Conservation (phyloP, 2,329 filamentous ascomycete genomes). For the Trematosphaeria pertusa region DNA sequence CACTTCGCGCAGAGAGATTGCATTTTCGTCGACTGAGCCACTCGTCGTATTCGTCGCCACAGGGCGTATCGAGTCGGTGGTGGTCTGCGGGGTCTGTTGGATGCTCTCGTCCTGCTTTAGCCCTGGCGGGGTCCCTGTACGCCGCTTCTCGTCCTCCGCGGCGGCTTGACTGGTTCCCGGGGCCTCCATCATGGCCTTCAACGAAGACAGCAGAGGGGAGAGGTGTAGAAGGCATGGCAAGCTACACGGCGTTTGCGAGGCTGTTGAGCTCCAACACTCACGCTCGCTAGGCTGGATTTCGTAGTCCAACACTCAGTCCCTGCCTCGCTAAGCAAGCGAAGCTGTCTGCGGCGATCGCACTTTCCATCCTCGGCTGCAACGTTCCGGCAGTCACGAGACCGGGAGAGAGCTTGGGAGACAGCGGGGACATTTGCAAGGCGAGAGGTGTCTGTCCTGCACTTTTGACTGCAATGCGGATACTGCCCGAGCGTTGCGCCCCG, state of each 20-base stretch:
- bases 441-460: not conserved
- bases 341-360: not conserved
- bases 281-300: not conserved
- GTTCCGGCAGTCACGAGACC: not conserved
- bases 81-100: slow-evolving; percentile 13
- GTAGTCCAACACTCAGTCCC: not conserved
- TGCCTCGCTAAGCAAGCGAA: slow-evolving; percentile 21
- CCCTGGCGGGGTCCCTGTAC: slow-evolving; percentile 6
- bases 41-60: slow-evolving; percentile 23
- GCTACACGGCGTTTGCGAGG: too few relatives aligned
- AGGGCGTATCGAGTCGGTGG: slow-evolving; percentile 16
- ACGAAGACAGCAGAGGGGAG: not conserved
- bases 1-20: slow-evolving; percentile 57
- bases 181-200: slow-evolving; percentile 4
- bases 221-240: slow-evolving; percentile 1
- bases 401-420: too few relatives aligned
- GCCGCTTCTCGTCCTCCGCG: slow-evolving; percentile 7
- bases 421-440: too few relatives aligned
- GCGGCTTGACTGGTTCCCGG: not conserved
- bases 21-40: slow-evolving; percentile 29
- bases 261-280: not conserved
- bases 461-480: not conserved
- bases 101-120: slow-evolving; percentile 6
- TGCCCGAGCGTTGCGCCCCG: too few relatives aligned
- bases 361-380: not conserved